These are phyloP conservation scores for Diaporthe citrichinensis DNA, from an alignment of 2,329 filamentous ascomycete species.

Conservation along the genomic window DNA sequence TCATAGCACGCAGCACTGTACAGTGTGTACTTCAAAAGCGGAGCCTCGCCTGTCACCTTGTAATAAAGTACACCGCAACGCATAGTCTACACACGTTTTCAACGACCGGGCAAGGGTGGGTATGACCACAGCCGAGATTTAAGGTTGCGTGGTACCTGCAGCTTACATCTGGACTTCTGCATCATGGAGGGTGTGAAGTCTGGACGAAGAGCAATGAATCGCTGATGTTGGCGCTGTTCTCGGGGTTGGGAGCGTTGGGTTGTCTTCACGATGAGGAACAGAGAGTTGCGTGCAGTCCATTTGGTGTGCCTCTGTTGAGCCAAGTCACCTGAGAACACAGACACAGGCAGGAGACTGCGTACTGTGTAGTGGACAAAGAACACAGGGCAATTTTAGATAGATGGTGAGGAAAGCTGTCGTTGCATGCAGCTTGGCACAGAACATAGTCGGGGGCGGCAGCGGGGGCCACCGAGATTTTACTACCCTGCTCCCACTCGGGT, in stretches of 20 bases:
- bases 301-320: neutral
- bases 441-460: conserved; percentile 27
- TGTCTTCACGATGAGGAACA: neutral
- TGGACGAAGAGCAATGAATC: neutral
- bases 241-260: neutral
- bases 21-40: neutral
- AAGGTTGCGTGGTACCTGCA: conserved; percentile 28
- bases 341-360: neutral
- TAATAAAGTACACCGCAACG: neutral
- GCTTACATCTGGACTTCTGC: neutral
- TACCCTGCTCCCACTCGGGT: conserved; percentile 19
- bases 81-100: neutral
- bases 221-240: neutral
- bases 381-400: neutral
- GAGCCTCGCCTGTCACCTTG: conserved; percentile 7
- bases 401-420: conserved; percentile 23
- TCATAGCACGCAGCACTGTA: neutral
- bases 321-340: neutral
- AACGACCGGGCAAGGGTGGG: neutral
- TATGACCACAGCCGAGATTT: conserved; percentile 28
- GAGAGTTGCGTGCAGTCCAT: neutral
- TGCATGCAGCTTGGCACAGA: conserved; percentile 15
- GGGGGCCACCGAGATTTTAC: neutral
- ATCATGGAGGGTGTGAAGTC: neutral
- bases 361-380: neutral